A percentile compares a stretch with the other conserved stretches of the same genome.
phyloP scores from a whole-genome alignment of 2,329 filamentous ascomycete species.

The Sporothrix variecibatus region DNA sequence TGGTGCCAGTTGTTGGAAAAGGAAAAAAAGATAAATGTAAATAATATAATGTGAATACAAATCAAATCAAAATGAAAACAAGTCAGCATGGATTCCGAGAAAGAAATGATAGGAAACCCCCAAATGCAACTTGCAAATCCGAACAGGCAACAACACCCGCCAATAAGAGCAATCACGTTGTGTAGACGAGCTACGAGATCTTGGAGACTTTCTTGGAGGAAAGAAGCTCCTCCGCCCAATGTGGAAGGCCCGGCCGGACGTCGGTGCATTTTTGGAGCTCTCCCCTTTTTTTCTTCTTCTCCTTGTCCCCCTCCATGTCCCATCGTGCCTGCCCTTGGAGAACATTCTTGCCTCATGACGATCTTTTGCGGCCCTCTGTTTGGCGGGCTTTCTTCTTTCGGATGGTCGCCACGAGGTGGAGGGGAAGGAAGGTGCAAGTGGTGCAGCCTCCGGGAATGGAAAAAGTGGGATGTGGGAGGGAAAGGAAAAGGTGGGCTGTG shows the following conservation, averaged over 20 bases:
- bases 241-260: slow-evolving; percentile 18
- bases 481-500: neutral
- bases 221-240: neutral
- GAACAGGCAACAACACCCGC: neutral
- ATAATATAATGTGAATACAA: neutral
- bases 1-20: neutral
- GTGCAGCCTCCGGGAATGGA: neutral
- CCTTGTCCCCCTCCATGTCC: neutral
- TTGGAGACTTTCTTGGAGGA: neutral
- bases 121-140: neutral
- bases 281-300: neutral
- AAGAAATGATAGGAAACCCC: neutral
- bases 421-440: neutral
- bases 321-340: neutral
- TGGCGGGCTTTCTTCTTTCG: slow-evolving; percentile 24
- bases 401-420: neutral
- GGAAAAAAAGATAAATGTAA: neutral
- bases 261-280: slow-evolving; percentile 18
- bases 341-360: neutral
- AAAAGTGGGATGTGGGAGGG: neutral
- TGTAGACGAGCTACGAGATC: neutral
- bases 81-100: neutral
- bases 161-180: neutral
- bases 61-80: neutral
- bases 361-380: slow-evolving; percentile 1